These are phyloP conservation scores for Saturnispora saitoi DNA, from an alignment of 805 yeast genomes.

Conservation along the genomic window DNA sequence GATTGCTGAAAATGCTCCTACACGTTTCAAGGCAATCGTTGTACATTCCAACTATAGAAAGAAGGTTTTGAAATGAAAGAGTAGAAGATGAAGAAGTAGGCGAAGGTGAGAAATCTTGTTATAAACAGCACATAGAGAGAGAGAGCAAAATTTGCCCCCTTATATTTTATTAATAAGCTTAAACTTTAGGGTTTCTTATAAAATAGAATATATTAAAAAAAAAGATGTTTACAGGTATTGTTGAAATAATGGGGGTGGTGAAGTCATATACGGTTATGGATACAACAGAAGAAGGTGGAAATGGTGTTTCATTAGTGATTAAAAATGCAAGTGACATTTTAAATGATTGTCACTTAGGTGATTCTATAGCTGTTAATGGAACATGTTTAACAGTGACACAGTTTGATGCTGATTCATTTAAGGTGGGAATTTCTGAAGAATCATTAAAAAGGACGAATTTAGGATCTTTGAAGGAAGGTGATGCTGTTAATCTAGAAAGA, in stretches of 20 bases:
- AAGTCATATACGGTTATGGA: constrained; percentile 40
- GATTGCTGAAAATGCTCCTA: not conserved
- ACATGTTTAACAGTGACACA: constrained; percentile 88
- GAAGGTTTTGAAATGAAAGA: too few relatives aligned
- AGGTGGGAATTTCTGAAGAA: constrained; percentile 90
- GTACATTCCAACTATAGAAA: too few relatives aligned
- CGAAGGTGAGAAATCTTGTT: too few relatives aligned
- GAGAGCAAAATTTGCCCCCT: too few relatives aligned
- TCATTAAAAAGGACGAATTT: constrained; percentile 76
- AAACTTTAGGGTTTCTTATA: not conserved
- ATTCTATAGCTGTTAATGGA: constrained; percentile 86
- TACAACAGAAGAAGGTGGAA: constrained; percentile 47
- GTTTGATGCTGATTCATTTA: constrained; percentile 52
- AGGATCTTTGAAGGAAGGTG: constrained; percentile 48
- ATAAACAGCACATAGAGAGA: too few relatives aligned
- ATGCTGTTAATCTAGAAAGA: constrained; percentile 78
- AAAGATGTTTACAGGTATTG: constrained; percentile 93
- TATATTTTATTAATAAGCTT: too few relatives aligned
- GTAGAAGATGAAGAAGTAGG: not conserved
- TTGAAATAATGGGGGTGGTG: constrained; percentile 70
- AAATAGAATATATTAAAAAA: not conserved
- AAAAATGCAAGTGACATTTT: constrained; percentile 54
- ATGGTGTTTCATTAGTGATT: constrained; percentile 66
- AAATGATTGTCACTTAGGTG: constrained; percentile 84
- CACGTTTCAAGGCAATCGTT: not conserved